Evolutionary conservation across 768 basidiomycete genomes (phyloP), one percentile per base, ranked within the genome.

Genomic region (Termitomyces sp.): DNA sequence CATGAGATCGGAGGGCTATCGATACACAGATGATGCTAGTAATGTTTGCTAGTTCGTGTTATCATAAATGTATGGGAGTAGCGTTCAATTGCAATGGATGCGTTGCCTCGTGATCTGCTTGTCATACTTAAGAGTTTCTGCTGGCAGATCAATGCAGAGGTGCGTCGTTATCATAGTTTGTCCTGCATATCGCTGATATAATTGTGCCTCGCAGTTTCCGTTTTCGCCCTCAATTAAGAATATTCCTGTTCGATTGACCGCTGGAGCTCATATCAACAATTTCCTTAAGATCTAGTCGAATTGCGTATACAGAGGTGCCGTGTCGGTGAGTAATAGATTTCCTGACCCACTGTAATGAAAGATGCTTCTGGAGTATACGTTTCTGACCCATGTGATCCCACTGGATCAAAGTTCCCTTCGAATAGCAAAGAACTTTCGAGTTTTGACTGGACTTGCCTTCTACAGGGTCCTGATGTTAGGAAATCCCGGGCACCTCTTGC

Each of bases 11-110:
- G 25, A 9, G 9, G 35, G 27, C 14, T 47, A 54, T 60, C 53
- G 59, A 60, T 60, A 51, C 53, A 45, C 48, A 46, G 57, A 58
- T 58, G 29, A 42, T 53, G 34, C 32, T 48, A 42, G 35, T 55
- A 38, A 48, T 49, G 31, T 45, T 31, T 48, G 43, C 46, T 49
- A 40, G 49, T 19, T 44, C 34, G 31, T 52, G n/a, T 57, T 49
- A 14, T 52, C 37, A 16, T 41, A 19, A 9, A 32, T 56, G 41
- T 50, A 49, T 25, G 37, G 25, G 40, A 43, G 48, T 61, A 56
- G 57, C 46, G 53, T 56, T 56, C 57, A 53, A 49, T 49, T 34
- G 27, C 35, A 59, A 37, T 52, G 41, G n/a, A 37, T 59, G 31
- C 14, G 38, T 58, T 45, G 35, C 42, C 52, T 61, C 53, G 31